Percentiles rank a stretch among this genome's conserved stretches.
These are phyloP conservation scores for Hymenoscyphus infarciens DNA, from an alignment of 2,329 filamentous ascomycete genomes.

Conservation along the genomic window DNA sequence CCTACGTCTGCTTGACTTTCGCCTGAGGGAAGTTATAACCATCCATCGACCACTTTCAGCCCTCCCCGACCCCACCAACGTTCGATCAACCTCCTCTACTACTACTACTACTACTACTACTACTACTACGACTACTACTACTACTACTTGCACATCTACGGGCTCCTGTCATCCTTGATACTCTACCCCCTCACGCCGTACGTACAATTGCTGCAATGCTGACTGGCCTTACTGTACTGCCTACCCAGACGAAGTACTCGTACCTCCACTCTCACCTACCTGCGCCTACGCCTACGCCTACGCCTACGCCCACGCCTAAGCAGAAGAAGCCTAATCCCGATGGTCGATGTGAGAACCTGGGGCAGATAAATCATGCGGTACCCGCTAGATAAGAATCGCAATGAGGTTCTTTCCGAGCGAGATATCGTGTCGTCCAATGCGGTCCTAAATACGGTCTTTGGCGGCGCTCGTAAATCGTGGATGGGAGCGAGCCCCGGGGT, in stretches of 20 bases:
- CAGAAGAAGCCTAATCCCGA: neutral
- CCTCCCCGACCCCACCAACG: neutral
- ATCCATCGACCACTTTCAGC: neutral
- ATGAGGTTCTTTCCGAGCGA: conserved; percentile 25
- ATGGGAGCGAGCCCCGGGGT: conserved; percentile 31
- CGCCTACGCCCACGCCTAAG: neutral
- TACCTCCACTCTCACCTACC: neutral
- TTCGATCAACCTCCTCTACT: neutral
- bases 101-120: too few relatives aligned
- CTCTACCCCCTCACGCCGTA: neutral
- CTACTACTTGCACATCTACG: neutral
- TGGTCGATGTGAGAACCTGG: neutral
- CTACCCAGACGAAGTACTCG: neutral
- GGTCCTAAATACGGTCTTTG: conserved; percentile 35
- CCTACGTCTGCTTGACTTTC: too few relatives aligned
- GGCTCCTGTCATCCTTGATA: neutral
- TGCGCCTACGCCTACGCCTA: neutral
- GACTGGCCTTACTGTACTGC: neutral
- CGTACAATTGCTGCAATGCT: neutral
- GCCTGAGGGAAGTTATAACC: too few relatives aligned
- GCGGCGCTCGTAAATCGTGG: conserved; percentile 36
- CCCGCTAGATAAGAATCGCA: conserved; percentile 33
- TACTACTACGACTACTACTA: too few relatives aligned
- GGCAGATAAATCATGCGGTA: conserved; percentile 30
- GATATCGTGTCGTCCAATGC: conserved; percentile 36